phyloP scores from a whole-genome alignment of 768 basidiomycete genomes.

The Gyrodon lividus region DNA sequence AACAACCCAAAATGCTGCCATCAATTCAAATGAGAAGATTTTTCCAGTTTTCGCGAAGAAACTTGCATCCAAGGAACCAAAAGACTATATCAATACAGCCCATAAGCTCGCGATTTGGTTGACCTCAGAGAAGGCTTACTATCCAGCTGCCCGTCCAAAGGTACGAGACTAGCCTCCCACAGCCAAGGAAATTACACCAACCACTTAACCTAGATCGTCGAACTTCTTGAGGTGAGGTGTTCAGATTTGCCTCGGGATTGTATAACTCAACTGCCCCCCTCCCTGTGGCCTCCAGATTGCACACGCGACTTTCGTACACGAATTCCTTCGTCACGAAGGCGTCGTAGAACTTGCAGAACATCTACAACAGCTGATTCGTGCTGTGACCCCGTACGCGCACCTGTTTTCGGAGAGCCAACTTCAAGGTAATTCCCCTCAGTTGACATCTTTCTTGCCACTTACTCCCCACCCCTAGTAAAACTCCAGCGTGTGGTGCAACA shows the following conservation, averaged over 20 bases:
- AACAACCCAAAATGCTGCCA: constrained; percentile 16
- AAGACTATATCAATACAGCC: constrained; percentile 21
- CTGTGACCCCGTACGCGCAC: constrained; percentile 19
- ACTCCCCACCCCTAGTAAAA: constrained; percentile 14
- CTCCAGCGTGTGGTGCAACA: constrained; percentile 17
- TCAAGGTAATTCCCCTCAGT: constrained; percentile 14
- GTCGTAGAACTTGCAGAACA: constrained; percentile 4
- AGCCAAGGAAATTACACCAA: constrained; percentile 4
- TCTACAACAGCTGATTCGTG: constrained; percentile 18
- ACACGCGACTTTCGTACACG: constrained; percentile 12
- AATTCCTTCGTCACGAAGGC: constrained; percentile 4
- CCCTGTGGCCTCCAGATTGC: constrained; percentile 19
- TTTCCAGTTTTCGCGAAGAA: constrained; percentile 36
- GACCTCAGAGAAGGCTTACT: constrained; percentile 50
- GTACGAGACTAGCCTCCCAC: constrained; percentile 31
- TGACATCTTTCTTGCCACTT: background rate
- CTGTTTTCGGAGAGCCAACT: constrained; percentile 24
- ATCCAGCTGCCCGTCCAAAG: constrained; percentile 46
- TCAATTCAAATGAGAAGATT: constrained; percentile 34
- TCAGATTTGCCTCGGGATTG: background rate
- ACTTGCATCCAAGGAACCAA: constrained; percentile 30
- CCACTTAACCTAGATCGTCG: constrained; percentile 41
- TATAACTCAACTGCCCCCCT: constrained; percentile 21
- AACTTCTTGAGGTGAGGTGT: constrained; percentile 45
- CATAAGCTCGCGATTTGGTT: constrained; percentile 47